Evolutionary conservation across 2,329 filamentous ascomycete species (phyloP), one percentile per base, ranked within the genome.

Genomic region (Ceratocystis harringtonii): DNA sequence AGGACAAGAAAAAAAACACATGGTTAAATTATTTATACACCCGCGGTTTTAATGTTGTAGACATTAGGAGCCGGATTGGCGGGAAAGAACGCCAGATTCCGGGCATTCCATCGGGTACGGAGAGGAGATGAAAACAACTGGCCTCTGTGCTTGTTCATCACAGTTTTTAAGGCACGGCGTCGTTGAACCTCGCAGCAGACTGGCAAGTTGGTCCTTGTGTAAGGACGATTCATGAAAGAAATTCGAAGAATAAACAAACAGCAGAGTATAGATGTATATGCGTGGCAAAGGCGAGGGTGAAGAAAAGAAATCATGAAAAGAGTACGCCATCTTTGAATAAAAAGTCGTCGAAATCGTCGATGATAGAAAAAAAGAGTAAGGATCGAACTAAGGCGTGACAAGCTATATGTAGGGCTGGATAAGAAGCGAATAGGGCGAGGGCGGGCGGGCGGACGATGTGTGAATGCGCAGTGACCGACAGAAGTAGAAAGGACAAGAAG

Each of bases 1-100:
- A 50, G 28, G 15, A 52, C 61, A 32, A 25, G n/a, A 65, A 65
- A 62, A 48, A 17, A 58, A 32, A 50, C 30, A n/a, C 44, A 17
- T 57, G 45, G 36, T 32, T 41, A 36, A 45, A 43, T 36, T 44
- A 30, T 45, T 58, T 25, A 41, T 28, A 64, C 17, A 10, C 43
- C 50, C 28, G 41, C 15, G 15, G 5, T 17, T 30, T 28, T 43
- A 30, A n/a, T 50, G 32, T 58, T 58, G 55, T 36, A 58, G 28
- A 32, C 55, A 41, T 22, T 52, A 65, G 41, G 57, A 44, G n/a
- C 22, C 57, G 36, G 44, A 43, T 17, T 22, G 45, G 28, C 36
- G 15, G 43, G 30, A 10, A n/a, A 7, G 7, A 15, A 36, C 12
- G 7, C 17, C 28, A 7, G 55, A 32, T n/a, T 32, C 28, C 3